These are phyloP conservation scores for Persicaria tinctoria DNA, from an alignment of 148 eudicot species.

Conservation along the genomic window DNA sequence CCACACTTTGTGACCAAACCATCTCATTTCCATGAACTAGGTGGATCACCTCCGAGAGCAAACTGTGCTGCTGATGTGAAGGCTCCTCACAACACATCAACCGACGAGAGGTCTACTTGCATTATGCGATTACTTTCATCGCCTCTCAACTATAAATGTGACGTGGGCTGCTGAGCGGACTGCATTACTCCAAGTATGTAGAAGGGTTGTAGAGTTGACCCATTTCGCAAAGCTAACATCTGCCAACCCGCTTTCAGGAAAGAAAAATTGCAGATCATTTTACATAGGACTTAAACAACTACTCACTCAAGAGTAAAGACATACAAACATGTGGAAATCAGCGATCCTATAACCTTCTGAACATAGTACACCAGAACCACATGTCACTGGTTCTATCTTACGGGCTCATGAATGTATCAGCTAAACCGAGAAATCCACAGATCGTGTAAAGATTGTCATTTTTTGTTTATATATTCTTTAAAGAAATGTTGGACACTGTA, in stretches of 20 bases:
- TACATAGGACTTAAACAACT: not conserved
- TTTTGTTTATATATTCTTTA: not conserved
- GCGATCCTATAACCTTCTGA: not conserved
- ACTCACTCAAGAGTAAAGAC: not conserved
- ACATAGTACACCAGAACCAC: not conserved
- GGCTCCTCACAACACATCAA: no score
- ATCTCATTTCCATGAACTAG: no score
- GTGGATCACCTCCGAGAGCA: no score
- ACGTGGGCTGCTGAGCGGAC: constrained; percentile 26
- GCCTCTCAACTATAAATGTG: no score
- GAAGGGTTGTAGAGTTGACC: constrained; percentile 63
- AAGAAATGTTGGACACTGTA: not conserved
- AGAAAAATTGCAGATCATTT: not conserved
- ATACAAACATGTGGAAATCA: not conserved
- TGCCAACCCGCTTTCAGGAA: constrained; percentile 12
- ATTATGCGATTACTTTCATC: no score
- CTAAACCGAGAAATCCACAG: not conserved
- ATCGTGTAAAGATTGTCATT: not conserved
- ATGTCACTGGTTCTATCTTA: not conserved
- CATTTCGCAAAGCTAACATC: constrained; percentile 87
- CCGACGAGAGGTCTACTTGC: no score
- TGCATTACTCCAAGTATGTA: constrained; percentile 50
- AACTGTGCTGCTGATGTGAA: no score
- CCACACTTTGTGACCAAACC: no score
- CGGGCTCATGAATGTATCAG: not conserved